These are phyloP conservation scores for Eustoma russellianum DNA, from an alignment of 257 asterid species.

Conservation along the genomic window DNA sequence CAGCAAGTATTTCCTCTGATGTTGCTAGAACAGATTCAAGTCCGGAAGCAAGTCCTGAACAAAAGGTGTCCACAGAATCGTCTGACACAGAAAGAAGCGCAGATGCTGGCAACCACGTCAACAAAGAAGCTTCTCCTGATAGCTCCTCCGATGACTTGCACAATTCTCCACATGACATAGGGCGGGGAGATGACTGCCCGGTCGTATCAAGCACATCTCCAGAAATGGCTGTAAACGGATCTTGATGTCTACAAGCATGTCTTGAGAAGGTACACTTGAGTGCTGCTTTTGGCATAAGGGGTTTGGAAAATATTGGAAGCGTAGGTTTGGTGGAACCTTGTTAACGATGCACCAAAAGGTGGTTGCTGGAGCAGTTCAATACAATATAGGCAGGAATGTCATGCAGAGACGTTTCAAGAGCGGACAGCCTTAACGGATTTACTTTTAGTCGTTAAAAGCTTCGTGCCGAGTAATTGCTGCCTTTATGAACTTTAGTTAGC, in stretches of 20 bases:
- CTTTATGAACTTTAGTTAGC: conserved; percentile 18
- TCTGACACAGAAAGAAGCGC: conserved; percentile 18
- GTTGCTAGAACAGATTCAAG: conserved; percentile 16
- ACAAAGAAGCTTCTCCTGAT: conserved; percentile 32
- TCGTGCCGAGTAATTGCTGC: conserved; percentile 22
- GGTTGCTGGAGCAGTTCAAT: conserved; percentile 4
- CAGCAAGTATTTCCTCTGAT: conserved; percentile 20
- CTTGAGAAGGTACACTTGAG: conserved; percentile 1
- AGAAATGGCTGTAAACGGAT: conserved; percentile 83
- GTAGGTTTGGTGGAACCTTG: conserved; percentile 5
- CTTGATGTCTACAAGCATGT: conserved; percentile 25
- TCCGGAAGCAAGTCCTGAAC: conserved; percentile 22
- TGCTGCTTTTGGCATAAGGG: no score
- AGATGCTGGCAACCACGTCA: conserved; percentile 21
- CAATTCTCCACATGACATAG: conserved; percentile 34
- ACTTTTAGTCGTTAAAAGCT: conserved; percentile 17
- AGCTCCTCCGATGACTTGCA: conserved; percentile 30
- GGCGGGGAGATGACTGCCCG: conserved; percentile 41
- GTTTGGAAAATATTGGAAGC: conserved; percentile 6
- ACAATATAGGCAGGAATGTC: conserved; percentile 31
- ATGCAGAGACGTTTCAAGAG: conserved; percentile 59
- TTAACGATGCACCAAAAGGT: background rate
- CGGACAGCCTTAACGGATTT: conserved; percentile 6
- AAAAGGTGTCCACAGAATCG: conserved; percentile 18
- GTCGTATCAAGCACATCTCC: conserved; percentile 54